Evolutionary conservation across 768 basidiomycete genomes (phyloP).

Genomic region (Russula foetens): DNA sequence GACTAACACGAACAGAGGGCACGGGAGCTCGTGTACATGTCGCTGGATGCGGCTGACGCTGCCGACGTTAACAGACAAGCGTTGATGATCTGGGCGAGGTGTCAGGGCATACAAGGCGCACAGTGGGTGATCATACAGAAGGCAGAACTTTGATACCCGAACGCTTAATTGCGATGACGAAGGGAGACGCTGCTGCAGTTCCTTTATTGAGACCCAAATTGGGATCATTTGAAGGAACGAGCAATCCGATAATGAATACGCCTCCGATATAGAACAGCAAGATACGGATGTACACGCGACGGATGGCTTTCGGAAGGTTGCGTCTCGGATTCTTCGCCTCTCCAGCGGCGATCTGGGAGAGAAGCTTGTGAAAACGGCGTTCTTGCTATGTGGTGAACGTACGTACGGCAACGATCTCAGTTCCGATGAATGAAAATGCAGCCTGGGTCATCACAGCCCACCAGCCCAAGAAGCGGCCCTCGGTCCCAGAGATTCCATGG

Average conservation of each 20-base stretch:
- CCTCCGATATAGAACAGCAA: slow-evolving; percentile 62
- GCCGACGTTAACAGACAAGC: slow-evolving; percentile 42
- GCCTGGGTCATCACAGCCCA: slow-evolving; percentile 52
- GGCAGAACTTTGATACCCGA: slow-evolving; percentile 73
- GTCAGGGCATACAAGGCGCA: no score
- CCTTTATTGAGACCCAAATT: slow-evolving; percentile 44
- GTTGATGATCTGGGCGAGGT: no score
- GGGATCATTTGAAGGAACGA: slow-evolving; percentile 63
- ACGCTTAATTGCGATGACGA: slow-evolving; percentile 79
- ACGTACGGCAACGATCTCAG: slow-evolving; percentile 39
- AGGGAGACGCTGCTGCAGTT: slow-evolving; percentile 74
- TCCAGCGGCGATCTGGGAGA: slow-evolving; percentile 68
- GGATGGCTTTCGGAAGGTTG: slow-evolving; percentile 50
- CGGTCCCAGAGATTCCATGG: slow-evolving; percentile 32
- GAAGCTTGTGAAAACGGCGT: slow-evolving; percentile 40
- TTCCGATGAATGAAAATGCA: slow-evolving; percentile 52
- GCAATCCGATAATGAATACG: slow-evolving; percentile 70
- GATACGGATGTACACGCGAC: slow-evolving; percentile 65
- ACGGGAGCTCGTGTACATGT: slow-evolving; percentile 68
- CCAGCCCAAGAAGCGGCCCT: slow-evolving; percentile 43
- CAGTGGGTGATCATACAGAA: slow-evolving; percentile 30
- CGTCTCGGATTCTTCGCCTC: slow-evolving; percentile 82
- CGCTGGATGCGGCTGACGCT: slow-evolving; percentile 84
- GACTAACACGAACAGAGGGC: slow-evolving; percentile 56
- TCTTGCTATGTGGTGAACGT: slow-evolving; percentile 28